phyloP scores from a whole-genome alignment of 192 early-diverging fungal genomes.

The Linnemannia elongata region DNA sequence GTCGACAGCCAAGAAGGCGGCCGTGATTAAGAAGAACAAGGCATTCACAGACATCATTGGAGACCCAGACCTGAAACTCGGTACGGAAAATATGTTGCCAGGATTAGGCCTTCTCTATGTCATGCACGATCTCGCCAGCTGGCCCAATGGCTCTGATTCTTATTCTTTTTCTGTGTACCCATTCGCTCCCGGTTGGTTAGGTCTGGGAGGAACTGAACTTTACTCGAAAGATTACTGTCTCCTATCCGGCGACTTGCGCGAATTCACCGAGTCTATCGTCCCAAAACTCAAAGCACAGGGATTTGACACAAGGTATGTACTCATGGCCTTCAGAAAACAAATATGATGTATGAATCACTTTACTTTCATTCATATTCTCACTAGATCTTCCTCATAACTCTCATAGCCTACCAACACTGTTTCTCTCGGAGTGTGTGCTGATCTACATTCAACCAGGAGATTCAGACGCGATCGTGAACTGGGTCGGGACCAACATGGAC shows the following conservation, averaged over 20 bases:
- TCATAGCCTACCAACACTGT: slow-evolving; percentile 82
- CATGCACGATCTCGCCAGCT: neutral
- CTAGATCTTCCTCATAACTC: neutral
- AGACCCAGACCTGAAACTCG: slow-evolving; percentile 47
- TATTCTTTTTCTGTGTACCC: neutral
- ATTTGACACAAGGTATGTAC: slow-evolving; percentile 70
- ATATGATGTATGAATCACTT: too few relatives aligned
- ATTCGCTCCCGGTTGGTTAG: slow-evolving; percentile 40
- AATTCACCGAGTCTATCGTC: slow-evolving; percentile 71
- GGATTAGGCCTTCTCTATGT: too few relatives aligned
- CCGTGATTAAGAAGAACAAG: slow-evolving; percentile 66
- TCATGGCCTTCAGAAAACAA: too few relatives aligned
- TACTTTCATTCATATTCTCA: neutral
- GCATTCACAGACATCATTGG: slow-evolving; percentile 55
- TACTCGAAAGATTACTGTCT: slow-evolving; percentile 77
- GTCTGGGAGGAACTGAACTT: slow-evolving; percentile 81
- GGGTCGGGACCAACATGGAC: slow-evolving; percentile 68
- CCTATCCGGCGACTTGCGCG: slow-evolving; percentile 84
- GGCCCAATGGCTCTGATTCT: neutral
- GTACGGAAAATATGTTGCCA: slow-evolving; percentile 23
- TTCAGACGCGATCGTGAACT: slow-evolving; percentile 78
- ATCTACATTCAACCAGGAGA: slow-evolving; percentile 84
- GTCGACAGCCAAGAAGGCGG: slow-evolving; percentile 84
- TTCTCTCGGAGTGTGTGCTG: slow-evolving; percentile 94
- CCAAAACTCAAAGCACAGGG: slow-evolving; percentile 68